Base-by-base conservation (phyloP, 1,139 yeast genomes). In the Geotrichum restrictum region DNA sequence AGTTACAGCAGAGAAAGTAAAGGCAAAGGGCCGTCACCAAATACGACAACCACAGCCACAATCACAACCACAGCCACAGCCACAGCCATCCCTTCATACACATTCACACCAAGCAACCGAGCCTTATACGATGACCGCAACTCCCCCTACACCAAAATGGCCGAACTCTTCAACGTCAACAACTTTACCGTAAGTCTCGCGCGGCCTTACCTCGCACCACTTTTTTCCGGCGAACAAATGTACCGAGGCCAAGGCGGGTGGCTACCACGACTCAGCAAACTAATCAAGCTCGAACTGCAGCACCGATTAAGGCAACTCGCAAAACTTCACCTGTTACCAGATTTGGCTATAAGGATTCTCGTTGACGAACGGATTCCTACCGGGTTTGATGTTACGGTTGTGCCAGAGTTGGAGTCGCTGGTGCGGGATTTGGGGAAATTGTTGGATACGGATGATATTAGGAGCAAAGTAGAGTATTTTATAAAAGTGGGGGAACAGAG, bases 81-180 rank as follows among this genome's bases (percentile, higher is more conserved):
- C 5, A 24, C 8, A 24, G 8, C 29, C 5, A 40, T 51, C 8
- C 45, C 51, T 1, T 31, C 39, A 22, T 51, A 57, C 54, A 44
- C 49, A 5, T 60, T 56, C 54, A 48, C 53, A 10, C 51, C 51
- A 76, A 83, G 56, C 75, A 81, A 63, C 71, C 74, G 63, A 72
- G 61, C 64, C 13, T 58, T 63, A 5, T 62, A 60, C 54, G 60
- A 63, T 18, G 71, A 73, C 43, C 67, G 76, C 13, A 76, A 76
- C 47, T 81, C 88, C 5, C 95, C 96, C 0, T 93, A 91, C 66
- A 86, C 95, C 0, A 74, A 96, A 55, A 76, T 93, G 48, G 86
- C 97, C 0, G 98, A 93, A 66, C 75, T 91, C 55, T 93, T 91
- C 72, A 93, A 93, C 64, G 98, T 93, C 21, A 93, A 93, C 69